These are phyloP conservation scores for Filosporella fistucella DNA, from an alignment of 495 filamentous ascomycete species.

Conservation along the genomic window DNA sequence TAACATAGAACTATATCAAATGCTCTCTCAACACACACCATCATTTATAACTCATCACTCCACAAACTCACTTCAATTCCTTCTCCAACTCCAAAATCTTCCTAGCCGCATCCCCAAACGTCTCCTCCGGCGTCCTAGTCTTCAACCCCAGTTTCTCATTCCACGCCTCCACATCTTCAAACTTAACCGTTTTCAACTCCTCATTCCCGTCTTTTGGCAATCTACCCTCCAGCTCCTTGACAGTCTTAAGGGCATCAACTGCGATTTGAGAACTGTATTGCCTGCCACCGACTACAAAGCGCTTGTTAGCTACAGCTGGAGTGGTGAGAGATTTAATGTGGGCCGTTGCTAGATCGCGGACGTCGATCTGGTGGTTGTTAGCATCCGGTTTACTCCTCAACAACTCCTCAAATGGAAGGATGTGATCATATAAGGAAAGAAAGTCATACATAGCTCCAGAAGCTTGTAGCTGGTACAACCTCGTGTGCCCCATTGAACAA, in stretches of 20 bases:
- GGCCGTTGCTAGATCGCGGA: slow-evolving; percentile 34
- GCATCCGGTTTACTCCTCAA: neutral
- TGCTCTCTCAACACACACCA: no score
- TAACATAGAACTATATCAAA: no score
- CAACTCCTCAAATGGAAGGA: neutral
- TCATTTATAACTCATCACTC: no score
- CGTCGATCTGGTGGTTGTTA: slow-evolving; percentile 27
- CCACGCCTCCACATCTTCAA: slow-evolving; percentile 23
- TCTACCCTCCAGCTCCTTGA: slow-evolving; percentile 27
- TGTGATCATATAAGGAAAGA: neutral
- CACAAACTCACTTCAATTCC: slow-evolving; percentile 5
- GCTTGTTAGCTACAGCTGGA: slow-evolving; percentile 26
- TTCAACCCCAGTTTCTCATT: slow-evolving; percentile 27
- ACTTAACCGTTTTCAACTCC: slow-evolving; percentile 16
- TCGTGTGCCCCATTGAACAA: slow-evolving; percentile 29
- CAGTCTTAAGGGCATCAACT: slow-evolving; percentile 27
- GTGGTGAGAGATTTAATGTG: slow-evolving; percentile 31
- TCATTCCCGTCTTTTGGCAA: slow-evolving; percentile 31
- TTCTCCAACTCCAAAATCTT: slow-evolving; percentile 26
- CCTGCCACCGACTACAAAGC: slow-evolving; percentile 29
- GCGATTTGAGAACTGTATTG: slow-evolving; percentile 31
- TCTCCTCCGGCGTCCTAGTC: slow-evolving; percentile 29
- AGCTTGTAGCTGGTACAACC: slow-evolving; percentile 27
- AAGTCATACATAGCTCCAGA: slow-evolving; percentile 25
- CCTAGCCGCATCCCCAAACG: slow-evolving; percentile 31